Base-by-base conservation (phyloP, 2,329 filamentous ascomycete genomes). In the Xylaria sp. region DNA sequence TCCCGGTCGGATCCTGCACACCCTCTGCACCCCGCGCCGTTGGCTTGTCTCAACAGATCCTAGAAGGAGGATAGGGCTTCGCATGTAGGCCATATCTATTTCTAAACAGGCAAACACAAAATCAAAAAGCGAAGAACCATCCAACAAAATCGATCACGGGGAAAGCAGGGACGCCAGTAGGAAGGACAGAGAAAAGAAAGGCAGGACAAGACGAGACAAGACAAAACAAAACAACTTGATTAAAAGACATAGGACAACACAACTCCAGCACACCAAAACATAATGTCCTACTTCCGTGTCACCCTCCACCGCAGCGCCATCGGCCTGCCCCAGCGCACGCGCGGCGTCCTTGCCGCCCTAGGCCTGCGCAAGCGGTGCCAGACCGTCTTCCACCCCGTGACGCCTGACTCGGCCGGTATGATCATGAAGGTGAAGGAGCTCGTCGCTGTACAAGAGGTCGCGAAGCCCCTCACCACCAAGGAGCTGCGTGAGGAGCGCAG, bases 381-480 rank as follows among this genome's bases (percentile, higher is more conserved):
- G 77, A 95, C 92, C 62, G 94, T 97, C 76, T 97, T 97, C 85
- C 92, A 97, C 81, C 92, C 93, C 45, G 93, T 97, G 69, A 88
- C 88, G 69, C 89, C 90, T 50, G 90, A 93, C 73, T 89, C 93
- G 70, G 94, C 94, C 9, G 94, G 94, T 78, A 93, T 97, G 84
- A 93, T 98, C 77, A 91, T 98, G 85, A 91, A 92, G 81, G 93
- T 98, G 75, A 98, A 98, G 85, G 94, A 98, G 82, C 84, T 98
- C 71, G 93, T 98, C 54, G 85, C 88, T 62, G 93, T 97, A 42
- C 84, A 89, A 73, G 94, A 97, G 82, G 93, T 97, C 53, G 89
- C 90, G 39, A 79, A 82, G 69, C 80, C 86, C 36, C 79, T 93
- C 81, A 90, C 85, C 7, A 88, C 89, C 77, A 81, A 82, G 64